Evolutionary conservation across 148 eudicot species (phyloP), one percentile per base, ranked within the genome.

Genomic region (Spergularia marina): DNA sequence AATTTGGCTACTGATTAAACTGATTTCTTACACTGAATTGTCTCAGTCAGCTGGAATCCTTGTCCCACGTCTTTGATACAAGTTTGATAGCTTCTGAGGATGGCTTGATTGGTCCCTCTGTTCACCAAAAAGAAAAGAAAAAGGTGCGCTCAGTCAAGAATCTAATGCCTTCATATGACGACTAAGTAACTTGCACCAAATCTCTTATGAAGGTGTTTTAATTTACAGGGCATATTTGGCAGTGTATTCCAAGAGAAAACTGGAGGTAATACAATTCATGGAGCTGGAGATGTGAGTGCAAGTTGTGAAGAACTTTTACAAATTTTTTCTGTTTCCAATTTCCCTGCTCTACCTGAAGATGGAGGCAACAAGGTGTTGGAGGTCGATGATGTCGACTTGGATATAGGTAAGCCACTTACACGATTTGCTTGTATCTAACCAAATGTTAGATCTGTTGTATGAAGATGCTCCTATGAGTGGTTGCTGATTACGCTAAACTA

Each of bases 41-140:
- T 60, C 53, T 72, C 74, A 93, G 98, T 78, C 83, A 78, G 74
- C 41, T 89, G 84, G 92, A 91, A 65, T 83, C 81, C 18, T 79
- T 85, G 75, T 77, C 88, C 56, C 83, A 78, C 80, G 93, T 96
- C 69, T 86, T 83, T 77, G 83, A 86, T 56, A 83, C 83, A 79
- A 82, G 85, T 76, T 25, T 92, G 72, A 74, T 72, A 56, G 67
- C 77, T 66, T 65, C 81, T 71, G 82, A 66, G 52, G 85, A 82
- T 79, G 89, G 78, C 71, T 53, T 78, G 59, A 39, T 75, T 82
- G 81, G 92, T 68, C 74, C 81, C 15, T 82, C 81, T 44, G 76
- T 60, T 68, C 55, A 78, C 58, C 88, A 82, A 58, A 92, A 92
- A 85, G 96, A 96, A 81, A 96, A 89, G 93, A 92, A 91, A 84